Percentiles rank a stretch among this genome's conserved stretches.
phyloP scores from a whole-genome alignment of 1,139 yeast species.

The Geotrichum macrosporum region DNA sequence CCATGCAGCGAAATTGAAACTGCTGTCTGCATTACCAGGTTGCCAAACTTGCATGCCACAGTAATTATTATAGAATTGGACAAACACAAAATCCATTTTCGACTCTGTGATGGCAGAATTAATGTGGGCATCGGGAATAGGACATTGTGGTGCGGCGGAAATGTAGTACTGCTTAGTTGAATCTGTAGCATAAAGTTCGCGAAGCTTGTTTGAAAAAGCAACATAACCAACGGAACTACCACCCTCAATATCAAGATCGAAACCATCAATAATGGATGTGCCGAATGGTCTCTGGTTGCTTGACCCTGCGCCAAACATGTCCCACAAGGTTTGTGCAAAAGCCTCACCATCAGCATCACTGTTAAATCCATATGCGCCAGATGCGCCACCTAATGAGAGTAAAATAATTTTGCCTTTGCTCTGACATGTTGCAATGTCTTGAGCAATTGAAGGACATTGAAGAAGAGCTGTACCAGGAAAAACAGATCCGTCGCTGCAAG shows the following conservation, averaged over 20 bases:
- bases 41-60: no score
- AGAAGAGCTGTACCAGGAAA: slow-evolving; percentile 51
- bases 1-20: slow-evolving; percentile 74
- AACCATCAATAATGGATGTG: slow-evolving; percentile 59
- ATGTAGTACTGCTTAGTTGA: slow-evolving; percentile 56
- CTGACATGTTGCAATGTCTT: slow-evolving; percentile 73
- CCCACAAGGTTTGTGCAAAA: slow-evolving; percentile 77
- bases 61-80: slow-evolving; percentile 90
- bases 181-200: slow-evolving; percentile 52
- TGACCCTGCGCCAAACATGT: slow-evolving; percentile 75
- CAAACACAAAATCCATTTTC: slow-evolving; percentile 74
- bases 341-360: slow-evolving; percentile 55
- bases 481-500: no score
- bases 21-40: slow-evolving; percentile 28
- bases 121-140: slow-evolving; percentile 79
- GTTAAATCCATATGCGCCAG: slow-evolving; percentile 68
- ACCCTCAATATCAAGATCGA: slow-evolving; percentile 67
- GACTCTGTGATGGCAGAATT: slow-evolving; percentile 60
- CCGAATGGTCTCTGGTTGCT: slow-evolving; percentile 68
- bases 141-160: slow-evolving; percentile 94
- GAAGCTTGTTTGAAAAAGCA: slow-evolving; percentile 49
- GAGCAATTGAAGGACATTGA: slow-evolving; percentile 55
- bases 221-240: slow-evolving; percentile 49
- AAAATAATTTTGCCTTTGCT: slow-evolving; percentile 63
- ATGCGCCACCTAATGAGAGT: slow-evolving; percentile 79